Conservation (phyloP, 768 basidiomycete genomes). For the Phylloporus arenicola region DNA sequence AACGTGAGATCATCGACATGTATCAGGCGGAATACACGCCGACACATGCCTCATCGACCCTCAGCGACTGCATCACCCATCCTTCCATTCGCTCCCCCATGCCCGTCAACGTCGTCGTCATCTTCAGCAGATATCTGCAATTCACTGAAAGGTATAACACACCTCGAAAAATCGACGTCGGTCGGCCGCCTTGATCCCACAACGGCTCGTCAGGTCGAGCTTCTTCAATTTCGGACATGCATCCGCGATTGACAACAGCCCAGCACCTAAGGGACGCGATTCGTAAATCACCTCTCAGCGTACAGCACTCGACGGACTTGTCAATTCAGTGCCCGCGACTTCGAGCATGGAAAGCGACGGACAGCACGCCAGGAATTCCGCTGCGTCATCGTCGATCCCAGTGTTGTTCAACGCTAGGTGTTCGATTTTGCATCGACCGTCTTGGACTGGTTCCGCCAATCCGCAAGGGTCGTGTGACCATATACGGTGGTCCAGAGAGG, state of each 20-base stretch:
- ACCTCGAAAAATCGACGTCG: conserved; percentile 65
- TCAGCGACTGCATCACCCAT: neutral
- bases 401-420: conserved; percentile 56
- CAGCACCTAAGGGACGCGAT: conserved; percentile 37
- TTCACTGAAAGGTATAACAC: conserved; percentile 7
- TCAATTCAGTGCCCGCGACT: conserved; percentile 54
- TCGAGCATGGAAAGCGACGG: conserved; percentile 42
- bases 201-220: conserved; percentile 64
- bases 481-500: conserved; percentile 48
- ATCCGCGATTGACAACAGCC: conserved; percentile 53
- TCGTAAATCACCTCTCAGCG: neutral
- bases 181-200: conserved; percentile 54
- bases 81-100: conserved; percentile 21
- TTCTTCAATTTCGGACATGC: conserved; percentile 46
- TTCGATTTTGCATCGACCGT: conserved; percentile 36
- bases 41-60: too few species aligned
- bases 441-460: conserved; percentile 16
- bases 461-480: conserved; percentile 48
- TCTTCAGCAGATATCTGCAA: neutral
- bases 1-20: neutral
- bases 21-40: too few species aligned
- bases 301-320: conserved; percentile 38
- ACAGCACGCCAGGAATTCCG: conserved; percentile 50
- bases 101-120: conserved; percentile 11
- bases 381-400: conserved; percentile 52